Evolutionary conservation across 352 stramenopile species (phyloP), one percentile per base, ranked within the genome.

Genomic region (Achlya hypogyna): DNA sequence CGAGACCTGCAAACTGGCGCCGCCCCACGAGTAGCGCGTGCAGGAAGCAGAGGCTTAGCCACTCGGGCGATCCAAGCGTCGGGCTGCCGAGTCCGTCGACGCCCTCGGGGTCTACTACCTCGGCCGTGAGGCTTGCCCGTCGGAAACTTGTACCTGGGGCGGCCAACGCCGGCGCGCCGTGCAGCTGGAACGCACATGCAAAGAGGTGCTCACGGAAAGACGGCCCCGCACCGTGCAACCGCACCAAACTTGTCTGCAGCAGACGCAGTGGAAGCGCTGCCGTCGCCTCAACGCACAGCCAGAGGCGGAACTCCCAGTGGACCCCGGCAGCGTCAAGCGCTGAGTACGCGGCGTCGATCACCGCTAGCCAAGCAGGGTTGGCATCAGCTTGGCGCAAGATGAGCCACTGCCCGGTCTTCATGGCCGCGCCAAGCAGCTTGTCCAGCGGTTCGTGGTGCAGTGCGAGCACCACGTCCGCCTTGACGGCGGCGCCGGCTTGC

Each of bases 241-340:
- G 45, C 62, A 35, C 62, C 0, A 74, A 8, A 9, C 74, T 71
- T 12, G 51, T 53, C 42, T 74, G 76, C 1, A 71, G 49, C 34
- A 74, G 52, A 20, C 69, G 34, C 62, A 81, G 6, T 65, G 38
- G 43, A 78, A 69, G 23, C 59, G 66, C 29, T 63, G 65, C 31
- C 69, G 72, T n/a, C 76, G 40, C 14, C 65, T 72, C 9, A 74
- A 63, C 42, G 53, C 59, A 88, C 20, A 84, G 32, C 79, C 82
- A 90, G 10, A 90, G 56, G 4, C 82, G 79, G 43, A 88, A 90
- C 38, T 90, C 82, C 0, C 76, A 72, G 25, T 90, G 82, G 5
- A 65, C 49, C 0, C 75, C 66, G 0, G 73, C 59, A 6, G 66
- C 62, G 9, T 75, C 49, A 0, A 86, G 69, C 1, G 49, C 63